A percentile compares a stretch with the other conserved stretches of the same genome.
These are phyloP conservation scores for Carex cristatella DNA, from an alignment of 176 grass and related monocot species.

Conservation along the genomic window DNA sequence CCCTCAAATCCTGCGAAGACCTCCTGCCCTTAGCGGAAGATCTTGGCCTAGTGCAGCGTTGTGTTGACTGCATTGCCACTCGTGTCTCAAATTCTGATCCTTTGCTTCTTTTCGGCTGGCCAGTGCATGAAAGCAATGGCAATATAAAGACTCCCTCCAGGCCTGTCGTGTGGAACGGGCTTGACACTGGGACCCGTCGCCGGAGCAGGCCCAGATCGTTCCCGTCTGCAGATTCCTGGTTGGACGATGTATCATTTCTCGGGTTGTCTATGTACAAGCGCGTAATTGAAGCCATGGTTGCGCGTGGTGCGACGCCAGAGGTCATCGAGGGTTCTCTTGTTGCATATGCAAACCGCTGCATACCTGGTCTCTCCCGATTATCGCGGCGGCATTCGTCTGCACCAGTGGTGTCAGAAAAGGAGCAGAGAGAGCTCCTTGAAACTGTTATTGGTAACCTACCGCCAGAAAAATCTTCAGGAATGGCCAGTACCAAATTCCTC, in stretches of 20 bases:
- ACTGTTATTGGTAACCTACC: slow-evolving; percentile 62
- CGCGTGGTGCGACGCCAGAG: slow-evolving; percentile 34
- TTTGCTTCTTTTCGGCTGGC: slow-evolving; percentile 29
- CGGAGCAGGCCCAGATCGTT: slow-evolving; percentile 25
- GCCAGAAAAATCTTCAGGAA: slow-evolving; percentile 25
- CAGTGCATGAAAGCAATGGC: slow-evolving; percentile 8
- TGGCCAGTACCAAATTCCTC: slow-evolving; percentile 59
- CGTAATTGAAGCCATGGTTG: slow-evolving; percentile 65
- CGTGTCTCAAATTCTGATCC: slow-evolving; percentile 31
- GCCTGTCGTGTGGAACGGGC: slow-evolving; percentile 34
- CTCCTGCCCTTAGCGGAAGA: slow-evolving; percentile 65
- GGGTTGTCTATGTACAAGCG: slow-evolving; percentile 71
- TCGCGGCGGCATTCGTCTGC: slow-evolving; percentile 49
- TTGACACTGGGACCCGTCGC: slow-evolving; percentile 25
- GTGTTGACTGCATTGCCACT: slow-evolving; percentile 69
- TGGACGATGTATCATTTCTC: slow-evolving; percentile 57
- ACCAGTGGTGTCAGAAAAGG: slow-evolving; percentile 51
- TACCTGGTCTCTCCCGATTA: slow-evolving; percentile 74
- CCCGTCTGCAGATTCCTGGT: slow-evolving; percentile 44
- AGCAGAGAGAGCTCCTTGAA: slow-evolving; percentile 80
- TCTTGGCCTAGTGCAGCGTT: slow-evolving; percentile 48
- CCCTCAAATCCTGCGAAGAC: slow-evolving; percentile 90
- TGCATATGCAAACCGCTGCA: slow-evolving; percentile 66
- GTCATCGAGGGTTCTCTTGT: slow-evolving; percentile 64
- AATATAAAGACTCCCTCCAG: neutral